Percentiles rank a stretch among this genome's conserved stretches.
These are phyloP conservation scores for Xanthoparmelia taractica DNA, from an alignment of 495 filamentous ascomycete species.

Conservation along the genomic window DNA sequence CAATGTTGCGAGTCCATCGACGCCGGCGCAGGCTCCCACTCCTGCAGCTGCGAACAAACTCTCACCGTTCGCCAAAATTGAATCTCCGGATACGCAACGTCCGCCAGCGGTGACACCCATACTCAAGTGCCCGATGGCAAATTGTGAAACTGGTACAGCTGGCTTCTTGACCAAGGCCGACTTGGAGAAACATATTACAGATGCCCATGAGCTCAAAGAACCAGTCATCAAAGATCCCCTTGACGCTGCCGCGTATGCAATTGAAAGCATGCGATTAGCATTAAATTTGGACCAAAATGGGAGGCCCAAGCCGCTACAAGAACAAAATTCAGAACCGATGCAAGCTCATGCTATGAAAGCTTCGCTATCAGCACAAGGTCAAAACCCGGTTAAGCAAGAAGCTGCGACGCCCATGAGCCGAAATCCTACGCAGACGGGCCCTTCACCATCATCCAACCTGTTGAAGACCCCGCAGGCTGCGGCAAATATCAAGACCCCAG, in stretches of 20 bases:
- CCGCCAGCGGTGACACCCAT: conserved; percentile 29
- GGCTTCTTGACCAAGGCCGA: conserved; percentile 40
- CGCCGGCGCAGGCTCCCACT: conserved; percentile 30
- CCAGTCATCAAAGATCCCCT: conserved; percentile 39
- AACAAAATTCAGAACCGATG: conserved; percentile 18
- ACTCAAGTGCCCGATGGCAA: conserved; percentile 39
- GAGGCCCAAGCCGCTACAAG: conserved; percentile 26
- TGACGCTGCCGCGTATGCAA: conserved; percentile 33
- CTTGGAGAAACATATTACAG: conserved; percentile 42
- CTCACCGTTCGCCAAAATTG: conserved; percentile 33
- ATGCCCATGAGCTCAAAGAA: conserved; percentile 41
- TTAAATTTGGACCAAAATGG: conserved; percentile 35
- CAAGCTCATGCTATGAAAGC: conserved; percentile 28
- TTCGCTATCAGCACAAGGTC: conserved; percentile 30
- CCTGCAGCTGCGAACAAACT: conserved; percentile 24
- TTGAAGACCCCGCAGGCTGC: conserved; percentile 38
- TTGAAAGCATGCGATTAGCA: conserved; percentile 38
- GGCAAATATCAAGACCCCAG: conserved; percentile 28
- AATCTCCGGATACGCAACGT: conserved; percentile 33
- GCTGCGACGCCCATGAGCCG: conserved; percentile 33
- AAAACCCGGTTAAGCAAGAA: conserved; percentile 33
- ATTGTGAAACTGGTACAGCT: conserved; percentile 41
- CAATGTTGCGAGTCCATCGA: conserved; percentile 35
- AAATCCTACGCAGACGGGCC: conserved; percentile 38
- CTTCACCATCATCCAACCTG: conserved; percentile 38